A percentile compares a stretch with the other conserved stretches of the same genome.
Conservation (phyloP, 768 basidiomycete genomes). For the Leccinum olivaceopallidum region DNA sequence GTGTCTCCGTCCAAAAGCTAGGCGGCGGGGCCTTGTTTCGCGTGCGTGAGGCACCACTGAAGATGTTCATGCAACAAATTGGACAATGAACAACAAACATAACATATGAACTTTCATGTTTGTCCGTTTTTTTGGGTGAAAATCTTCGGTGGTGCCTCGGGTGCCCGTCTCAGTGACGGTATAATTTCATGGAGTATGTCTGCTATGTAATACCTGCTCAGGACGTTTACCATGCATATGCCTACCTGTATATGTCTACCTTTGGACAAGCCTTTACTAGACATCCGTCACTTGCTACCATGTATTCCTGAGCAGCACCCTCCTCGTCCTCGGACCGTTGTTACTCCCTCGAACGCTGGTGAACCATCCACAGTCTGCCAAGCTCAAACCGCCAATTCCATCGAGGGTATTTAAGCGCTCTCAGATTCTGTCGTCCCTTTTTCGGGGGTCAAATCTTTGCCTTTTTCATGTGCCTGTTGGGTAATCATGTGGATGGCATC, state of each 20-base stretch:
- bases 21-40: not conserved
- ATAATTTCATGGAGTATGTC: too few relatives aligned
- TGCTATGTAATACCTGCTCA: too few relatives aligned
- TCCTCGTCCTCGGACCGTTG: constrained; percentile 51
- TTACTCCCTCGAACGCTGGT: constrained; percentile 41
- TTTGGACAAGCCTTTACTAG: too few relatives aligned
- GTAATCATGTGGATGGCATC: not conserved
- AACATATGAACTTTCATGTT: not conserved
- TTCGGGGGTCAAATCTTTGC: not conserved
- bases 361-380: constrained; percentile 36
- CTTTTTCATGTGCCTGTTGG: not conserved
- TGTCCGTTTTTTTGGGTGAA: not conserved
- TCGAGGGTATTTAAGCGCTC: not conserved
- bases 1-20: too few relatives aligned
- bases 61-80: not conserved
- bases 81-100: not conserved
- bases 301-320: constrained; percentile 28
- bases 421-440: not conserved
- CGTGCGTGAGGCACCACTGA: not conserved
- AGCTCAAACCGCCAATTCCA: not conserved
- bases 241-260: too few relatives aligned
- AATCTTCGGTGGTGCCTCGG: not conserved
- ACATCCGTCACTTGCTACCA: too few relatives aligned
- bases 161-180: too few relatives aligned
- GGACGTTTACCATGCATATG: too few relatives aligned